phyloP scores from a whole-genome alignment of 1,284 basidiomycete species.

The Cerioporus squamosus region DNA sequence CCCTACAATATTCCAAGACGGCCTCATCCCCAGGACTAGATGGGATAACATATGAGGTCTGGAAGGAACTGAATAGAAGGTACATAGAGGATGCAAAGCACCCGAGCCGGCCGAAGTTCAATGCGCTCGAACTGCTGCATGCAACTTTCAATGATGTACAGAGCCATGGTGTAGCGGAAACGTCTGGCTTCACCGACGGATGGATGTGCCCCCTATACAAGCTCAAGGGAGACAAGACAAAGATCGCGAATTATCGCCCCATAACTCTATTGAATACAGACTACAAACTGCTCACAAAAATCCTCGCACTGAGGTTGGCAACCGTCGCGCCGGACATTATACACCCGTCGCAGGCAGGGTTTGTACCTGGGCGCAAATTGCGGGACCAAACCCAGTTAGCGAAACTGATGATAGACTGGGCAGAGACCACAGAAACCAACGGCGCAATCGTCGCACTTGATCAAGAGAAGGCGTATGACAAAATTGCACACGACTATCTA shows the following conservation, averaged over 20 bases:
- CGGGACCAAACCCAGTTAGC: conserved; percentile 30
- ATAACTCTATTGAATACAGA: conserved; percentile 40
- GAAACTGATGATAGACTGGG: conserved; percentile 28
- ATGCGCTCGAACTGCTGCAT: conserved; percentile 18
- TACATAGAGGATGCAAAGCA: background rate
- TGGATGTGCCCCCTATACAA: conserved; percentile 43
- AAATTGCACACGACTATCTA: conserved; percentile 35
- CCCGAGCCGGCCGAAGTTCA: background rate
- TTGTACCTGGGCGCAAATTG: conserved; percentile 30
- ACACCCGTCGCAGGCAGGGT: conserved; percentile 35
- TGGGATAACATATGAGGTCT: conserved; percentile 27
- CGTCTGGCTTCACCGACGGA: conserved; percentile 32
- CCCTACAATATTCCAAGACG: background rate
- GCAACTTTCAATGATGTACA: conserved; percentile 26
- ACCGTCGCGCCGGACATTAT: conserved; percentile 20
- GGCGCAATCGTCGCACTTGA: too few relatives aligned
- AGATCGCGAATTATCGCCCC: conserved; percentile 37
- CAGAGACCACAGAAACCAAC: conserved; percentile 28
- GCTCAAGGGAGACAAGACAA: conserved; percentile 23
- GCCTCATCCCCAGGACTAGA: conserved; percentile 23
- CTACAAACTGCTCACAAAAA: conserved; percentile 35
- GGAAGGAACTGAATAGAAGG: conserved; percentile 15
- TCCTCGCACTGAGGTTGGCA: conserved; percentile 24
- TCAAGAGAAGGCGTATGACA: too few relatives aligned
- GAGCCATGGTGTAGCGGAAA: conserved; percentile 2